Percentiles rank a stretch among this genome's conserved stretches.
Evolutionary conservation across 148 eudicot genomes (phyloP).

Genomic region (Dysphania ambrosioides): DNA sequence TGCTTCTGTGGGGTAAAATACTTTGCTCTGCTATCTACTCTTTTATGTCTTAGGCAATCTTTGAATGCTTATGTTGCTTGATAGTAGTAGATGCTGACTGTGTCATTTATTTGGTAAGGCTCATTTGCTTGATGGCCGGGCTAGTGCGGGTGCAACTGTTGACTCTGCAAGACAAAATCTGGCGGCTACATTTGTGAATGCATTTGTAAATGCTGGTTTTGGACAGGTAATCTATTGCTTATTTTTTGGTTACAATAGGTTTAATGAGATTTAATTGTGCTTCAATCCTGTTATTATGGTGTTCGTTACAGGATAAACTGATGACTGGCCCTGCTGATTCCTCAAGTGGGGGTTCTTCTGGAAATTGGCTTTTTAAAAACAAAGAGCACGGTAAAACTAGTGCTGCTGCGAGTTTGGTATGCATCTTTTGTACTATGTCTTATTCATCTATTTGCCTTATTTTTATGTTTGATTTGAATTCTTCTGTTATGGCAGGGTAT

Average conservation of each 20-base stretch:
- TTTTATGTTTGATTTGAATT: background rate
- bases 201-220: conserved; percentile 97
- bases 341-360: conserved; percentile 65
- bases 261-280: background rate
- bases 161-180: conserved; percentile 96
- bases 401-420: conserved; percentile 98
- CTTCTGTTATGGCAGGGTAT: conserved; percentile 57
- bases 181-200: conserved; percentile 99
- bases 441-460: background rate
- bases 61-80: background rate
- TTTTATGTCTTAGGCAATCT: background rate
- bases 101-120: conserved; percentile 41
- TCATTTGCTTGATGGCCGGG: conserved; percentile 93
- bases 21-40: background rate
- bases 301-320: conserved; percentile 67
- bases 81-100: conserved; percentile 3
- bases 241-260: background rate
- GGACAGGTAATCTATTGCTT: conserved; percentile 61
- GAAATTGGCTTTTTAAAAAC: conserved; percentile 92
- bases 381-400: conserved; percentile 96
- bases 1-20: background rate
- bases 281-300: conserved; percentile 4
- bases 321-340: conserved; percentile 80
- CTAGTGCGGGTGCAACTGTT: conserved; percentile 82
- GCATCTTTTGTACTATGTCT: conserved; percentile 15